Conservation (phyloP, 2,329 filamentous ascomycete species). For the Thielaviopsis euricoi region DNA sequence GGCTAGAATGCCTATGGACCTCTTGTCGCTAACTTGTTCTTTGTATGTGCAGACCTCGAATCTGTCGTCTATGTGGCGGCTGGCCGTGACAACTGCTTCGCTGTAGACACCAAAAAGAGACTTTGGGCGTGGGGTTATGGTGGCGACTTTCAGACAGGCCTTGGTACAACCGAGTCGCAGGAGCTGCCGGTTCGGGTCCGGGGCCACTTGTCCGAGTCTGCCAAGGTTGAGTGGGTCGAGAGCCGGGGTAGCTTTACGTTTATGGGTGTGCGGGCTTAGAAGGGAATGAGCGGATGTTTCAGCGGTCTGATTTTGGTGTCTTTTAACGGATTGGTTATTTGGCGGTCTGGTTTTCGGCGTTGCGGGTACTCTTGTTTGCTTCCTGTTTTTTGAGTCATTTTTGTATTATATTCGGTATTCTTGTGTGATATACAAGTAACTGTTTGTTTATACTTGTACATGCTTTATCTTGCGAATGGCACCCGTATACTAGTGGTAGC, state of each 20-base stretch:
- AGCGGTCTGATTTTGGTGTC: no score
- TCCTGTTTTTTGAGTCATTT: no score
- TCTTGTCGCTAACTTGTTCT: background rate
- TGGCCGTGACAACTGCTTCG: slow-evolving; percentile 9
- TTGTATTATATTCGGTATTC: no score
- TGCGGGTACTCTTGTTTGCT: no score
- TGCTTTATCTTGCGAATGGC: no score
- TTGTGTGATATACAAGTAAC: no score
- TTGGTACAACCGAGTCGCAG: slow-evolving; percentile 1
- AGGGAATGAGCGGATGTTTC: background rate
- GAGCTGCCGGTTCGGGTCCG: slow-evolving; percentile 1
- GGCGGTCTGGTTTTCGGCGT: no score
- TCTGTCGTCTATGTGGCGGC: slow-evolving; percentile 1
- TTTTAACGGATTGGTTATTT: no score
- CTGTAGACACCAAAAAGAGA: slow-evolving; percentile 1
- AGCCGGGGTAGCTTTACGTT: slow-evolving; percentile 8
- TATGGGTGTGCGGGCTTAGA: slow-evolving; percentile 3
- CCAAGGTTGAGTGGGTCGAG: slow-evolving; percentile 6
- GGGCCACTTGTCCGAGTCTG: background rate
- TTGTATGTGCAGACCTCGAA: background rate
- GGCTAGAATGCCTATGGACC: no score
- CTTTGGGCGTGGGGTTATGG: slow-evolving; percentile 11
- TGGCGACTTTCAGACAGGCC: slow-evolving; percentile 8
- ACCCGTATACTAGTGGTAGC: no score
- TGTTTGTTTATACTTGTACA: no score